Evolutionary conservation across 805 yeast species (phyloP), one percentile per base, ranked within the genome.

Genomic region (Dipodascopsis uninucleata): DNA sequence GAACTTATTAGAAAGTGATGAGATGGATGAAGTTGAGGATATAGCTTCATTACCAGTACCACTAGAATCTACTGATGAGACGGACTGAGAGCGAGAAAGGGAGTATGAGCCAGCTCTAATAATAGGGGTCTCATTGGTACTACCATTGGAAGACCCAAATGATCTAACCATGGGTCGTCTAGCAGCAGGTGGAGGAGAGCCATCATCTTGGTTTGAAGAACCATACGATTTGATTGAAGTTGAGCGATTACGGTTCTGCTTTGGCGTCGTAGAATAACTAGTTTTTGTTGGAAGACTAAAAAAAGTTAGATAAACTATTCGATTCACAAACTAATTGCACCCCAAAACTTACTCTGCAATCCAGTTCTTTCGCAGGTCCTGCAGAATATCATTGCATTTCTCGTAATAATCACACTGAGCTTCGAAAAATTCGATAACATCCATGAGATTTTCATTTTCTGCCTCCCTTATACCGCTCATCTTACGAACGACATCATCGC

Each of bases 381-480:
- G 14, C 5, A 50, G 36, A 14, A 50, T 36, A 1, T 50, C 55
- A 32, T 50, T 31, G 41, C 49, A 47, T 21, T 43, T 43, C 21
- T 50, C 53, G 39, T 43, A 50, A 39, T 50, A 50, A 9, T 50
- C 55, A 42, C 52, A 50, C 37, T 50, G 49, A n/a, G 49, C 55
- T 34, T 50, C 55, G 29, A 50, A 50, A 33, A 50, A 50, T 39
- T 50, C 55, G 36, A 43, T 36, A 21, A 50, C 16, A 41, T 50
- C 55, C 9, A 38, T 36, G 33, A 47, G 43, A 17, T 34, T 24
- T 40, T 50, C 55, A 28, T 26, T 28, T 36, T 53, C 58, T 17
- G 54, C 58, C 18, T 53, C 58, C 28, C 54, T 49, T 31, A 53
- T 44, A 23, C 48, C 39, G 34, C 48, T 43, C 59, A 56, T 56